Evolutionary conservation across 164 flowering plant species (phyloP).

Genomic region (Warburgia ugandensis): DNA sequence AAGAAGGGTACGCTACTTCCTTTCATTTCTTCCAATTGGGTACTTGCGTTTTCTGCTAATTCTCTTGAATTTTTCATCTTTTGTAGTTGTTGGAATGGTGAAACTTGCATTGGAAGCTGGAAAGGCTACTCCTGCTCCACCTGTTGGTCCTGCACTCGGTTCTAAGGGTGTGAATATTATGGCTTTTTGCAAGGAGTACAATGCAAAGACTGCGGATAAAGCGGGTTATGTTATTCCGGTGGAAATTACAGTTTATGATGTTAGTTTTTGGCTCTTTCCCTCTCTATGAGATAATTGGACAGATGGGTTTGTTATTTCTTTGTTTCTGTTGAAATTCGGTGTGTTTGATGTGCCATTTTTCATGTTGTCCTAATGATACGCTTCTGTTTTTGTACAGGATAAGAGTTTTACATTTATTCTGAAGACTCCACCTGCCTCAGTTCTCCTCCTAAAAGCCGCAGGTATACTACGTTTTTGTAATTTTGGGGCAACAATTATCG

Average conservation of each 20-base stretch:
- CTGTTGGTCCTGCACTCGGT: constrained; percentile 98
- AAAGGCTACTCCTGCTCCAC: constrained; percentile 98
- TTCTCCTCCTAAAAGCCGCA: constrained; percentile 88
- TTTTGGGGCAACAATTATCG: background rate
- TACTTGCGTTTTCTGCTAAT: background rate
- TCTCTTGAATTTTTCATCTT: constrained; percentile 1
- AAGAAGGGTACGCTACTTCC: constrained; percentile 54
- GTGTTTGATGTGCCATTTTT: background rate
- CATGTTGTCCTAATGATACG: background rate
- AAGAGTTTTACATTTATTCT: constrained; percentile 87
- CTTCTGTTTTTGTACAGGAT: constrained; percentile 43
- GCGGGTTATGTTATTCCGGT: constrained; percentile 95
- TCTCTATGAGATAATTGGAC: background rate
- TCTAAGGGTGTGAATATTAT: constrained; percentile 97
- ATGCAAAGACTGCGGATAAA: constrained; percentile 93
- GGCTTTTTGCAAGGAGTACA: constrained; percentile 98
- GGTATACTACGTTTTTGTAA: constrained; percentile 31
- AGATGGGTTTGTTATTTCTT: background rate
- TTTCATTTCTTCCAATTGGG: background rate
- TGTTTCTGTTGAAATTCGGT: background rate
- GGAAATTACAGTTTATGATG: constrained; percentile 90
- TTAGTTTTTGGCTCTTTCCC: constrained; percentile 24
- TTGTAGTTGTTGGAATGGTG: constrained; percentile 46
- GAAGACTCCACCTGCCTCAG: constrained; percentile 97
- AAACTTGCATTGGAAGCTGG: constrained; percentile 98